phyloP scores from a whole-genome alignment of 1,139 yeast species.

The Yamadazyma mexicana region DNA sequence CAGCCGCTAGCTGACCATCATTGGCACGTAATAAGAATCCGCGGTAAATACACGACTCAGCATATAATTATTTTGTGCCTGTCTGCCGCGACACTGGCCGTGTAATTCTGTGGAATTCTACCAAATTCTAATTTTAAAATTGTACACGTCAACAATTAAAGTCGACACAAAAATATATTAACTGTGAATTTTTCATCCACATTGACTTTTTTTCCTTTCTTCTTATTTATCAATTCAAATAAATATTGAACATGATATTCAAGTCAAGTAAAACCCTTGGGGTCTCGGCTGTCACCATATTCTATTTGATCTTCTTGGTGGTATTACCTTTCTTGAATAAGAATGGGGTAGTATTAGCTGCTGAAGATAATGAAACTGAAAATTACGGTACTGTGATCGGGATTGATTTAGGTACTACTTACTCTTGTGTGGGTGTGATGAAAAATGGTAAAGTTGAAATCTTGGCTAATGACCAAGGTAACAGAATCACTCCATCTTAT shows the following conservation, averaged over 20 bases:
- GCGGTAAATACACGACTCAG: background rate
- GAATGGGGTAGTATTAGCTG: conserved; percentile 26
- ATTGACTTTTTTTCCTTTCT: background rate
- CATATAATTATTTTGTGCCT: background rate
- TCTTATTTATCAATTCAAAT: background rate
- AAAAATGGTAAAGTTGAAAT: conserved; percentile 89
- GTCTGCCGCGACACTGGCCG: background rate
- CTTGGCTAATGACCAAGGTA: conserved; percentile 93
- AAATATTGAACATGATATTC: conserved; percentile 20
- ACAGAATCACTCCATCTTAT: conserved; percentile 90
- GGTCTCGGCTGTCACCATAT: conserved; percentile 51
- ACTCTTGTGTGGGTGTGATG: conserved; percentile 95
- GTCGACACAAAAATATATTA: conserved; percentile 8
- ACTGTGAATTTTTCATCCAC: conserved; percentile 4
- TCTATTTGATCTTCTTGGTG: conserved; percentile 58
- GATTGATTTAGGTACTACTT: conserved; percentile 83
- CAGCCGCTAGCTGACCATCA: too few relatives aligned
- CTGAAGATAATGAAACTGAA: conserved; percentile 42
- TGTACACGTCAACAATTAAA: conserved; percentile 13
- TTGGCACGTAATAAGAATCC: too few relatives aligned
- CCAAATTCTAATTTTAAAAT: conserved; percentile 6
- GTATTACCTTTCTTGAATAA: conserved; percentile 59
- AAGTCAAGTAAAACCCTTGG: conserved; percentile 36
- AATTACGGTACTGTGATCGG: conserved; percentile 81
- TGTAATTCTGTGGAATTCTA: conserved; percentile 5